Evolutionary conservation across 2,329 filamentous ascomycete species (phyloP).

Genomic region (Alternaria infectoria): DNA sequence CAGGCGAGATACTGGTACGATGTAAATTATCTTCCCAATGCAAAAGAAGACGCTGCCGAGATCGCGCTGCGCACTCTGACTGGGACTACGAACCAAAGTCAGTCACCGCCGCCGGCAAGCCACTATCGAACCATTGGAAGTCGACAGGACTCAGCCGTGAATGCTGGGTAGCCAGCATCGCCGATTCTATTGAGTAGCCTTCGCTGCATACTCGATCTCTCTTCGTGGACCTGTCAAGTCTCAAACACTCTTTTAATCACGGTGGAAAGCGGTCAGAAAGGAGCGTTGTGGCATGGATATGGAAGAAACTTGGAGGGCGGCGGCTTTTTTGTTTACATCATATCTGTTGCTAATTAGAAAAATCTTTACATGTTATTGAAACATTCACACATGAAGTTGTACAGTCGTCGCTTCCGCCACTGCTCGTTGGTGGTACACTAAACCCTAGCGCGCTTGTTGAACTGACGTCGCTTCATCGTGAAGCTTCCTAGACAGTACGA

Average conservation of each 20-base stretch:
- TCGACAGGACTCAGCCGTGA: constrained; percentile 4
- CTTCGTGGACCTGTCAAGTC: not conserved
- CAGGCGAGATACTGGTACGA: constrained; percentile 49
- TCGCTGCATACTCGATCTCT: not conserved
- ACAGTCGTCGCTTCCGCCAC: not conserved
- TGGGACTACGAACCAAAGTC: constrained; percentile 19
- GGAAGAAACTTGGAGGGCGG: not conserved
- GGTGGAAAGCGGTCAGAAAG: not conserved
- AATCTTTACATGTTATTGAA: not conserved
- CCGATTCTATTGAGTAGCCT: not conserved
- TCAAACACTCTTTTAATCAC: not conserved
- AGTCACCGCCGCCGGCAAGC: constrained; percentile 32
- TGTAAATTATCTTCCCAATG: constrained; percentile 39
- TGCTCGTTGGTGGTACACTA: constrained; percentile 5
- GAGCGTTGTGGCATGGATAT: not conserved
- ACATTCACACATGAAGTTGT: not conserved
- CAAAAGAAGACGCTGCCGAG: constrained; percentile 47
- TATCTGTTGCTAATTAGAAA: not conserved
- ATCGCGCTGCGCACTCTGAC: constrained; percentile 35
- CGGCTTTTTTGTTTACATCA: not conserved
- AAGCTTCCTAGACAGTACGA: not conserved
- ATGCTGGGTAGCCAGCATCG: not conserved
- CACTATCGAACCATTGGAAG: constrained; percentile 21
- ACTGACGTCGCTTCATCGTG: not conserved
- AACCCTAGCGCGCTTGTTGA: not conserved